These are phyloP conservation scores for Saturnispora dispora DNA, from an alignment of 805 yeast species.

Conservation along the genomic window DNA sequence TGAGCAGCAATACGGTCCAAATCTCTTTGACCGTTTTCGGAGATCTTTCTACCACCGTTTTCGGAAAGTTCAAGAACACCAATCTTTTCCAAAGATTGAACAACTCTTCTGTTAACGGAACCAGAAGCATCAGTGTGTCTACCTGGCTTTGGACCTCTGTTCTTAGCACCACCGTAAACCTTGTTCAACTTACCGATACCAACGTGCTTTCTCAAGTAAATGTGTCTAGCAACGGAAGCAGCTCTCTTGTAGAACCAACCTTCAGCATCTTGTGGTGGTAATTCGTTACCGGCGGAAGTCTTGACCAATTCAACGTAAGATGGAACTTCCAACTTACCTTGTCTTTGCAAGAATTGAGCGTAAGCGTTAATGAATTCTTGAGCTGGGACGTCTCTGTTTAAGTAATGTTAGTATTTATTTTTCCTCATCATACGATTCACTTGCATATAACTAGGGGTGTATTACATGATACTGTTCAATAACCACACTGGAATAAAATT, in stretches of 20 bases:
- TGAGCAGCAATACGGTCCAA: conserved; percentile 99
- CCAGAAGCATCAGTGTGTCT: conserved; percentile 99
- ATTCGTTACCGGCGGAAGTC: conserved; percentile 97
- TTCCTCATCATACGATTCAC: not conserved
- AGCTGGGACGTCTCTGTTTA: conserved; percentile 98
- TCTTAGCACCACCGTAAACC: conserved; percentile 97
- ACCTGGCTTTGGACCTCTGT: conserved; percentile 98
- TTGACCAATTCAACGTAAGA: conserved; percentile 99
- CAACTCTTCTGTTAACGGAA: conserved; percentile 96
- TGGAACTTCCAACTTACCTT: conserved; percentile 99
- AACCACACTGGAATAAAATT: no score
- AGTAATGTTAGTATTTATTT: not conserved
- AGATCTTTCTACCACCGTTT: conserved; percentile 99
- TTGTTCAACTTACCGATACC: conserved; percentile 99
- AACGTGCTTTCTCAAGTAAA: conserved; percentile 98
- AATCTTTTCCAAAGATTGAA: conserved; percentile 96
- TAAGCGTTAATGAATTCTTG: conserved; percentile 99
- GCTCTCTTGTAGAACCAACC: conserved; percentile 99
- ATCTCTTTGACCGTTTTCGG: conserved; percentile 99
- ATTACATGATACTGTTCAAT: not conserved
- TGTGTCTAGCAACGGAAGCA: conserved; percentile 99
- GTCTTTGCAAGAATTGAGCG: conserved; percentile 99
- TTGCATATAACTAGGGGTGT: no score
- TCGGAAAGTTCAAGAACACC: conserved; percentile 94
- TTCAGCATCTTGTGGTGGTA: conserved; percentile 99